These are phyloP conservation scores for Diaporthe nobilis DNA, from an alignment of 2,329 filamentous ascomycete genomes.

Conservation along the genomic window DNA sequence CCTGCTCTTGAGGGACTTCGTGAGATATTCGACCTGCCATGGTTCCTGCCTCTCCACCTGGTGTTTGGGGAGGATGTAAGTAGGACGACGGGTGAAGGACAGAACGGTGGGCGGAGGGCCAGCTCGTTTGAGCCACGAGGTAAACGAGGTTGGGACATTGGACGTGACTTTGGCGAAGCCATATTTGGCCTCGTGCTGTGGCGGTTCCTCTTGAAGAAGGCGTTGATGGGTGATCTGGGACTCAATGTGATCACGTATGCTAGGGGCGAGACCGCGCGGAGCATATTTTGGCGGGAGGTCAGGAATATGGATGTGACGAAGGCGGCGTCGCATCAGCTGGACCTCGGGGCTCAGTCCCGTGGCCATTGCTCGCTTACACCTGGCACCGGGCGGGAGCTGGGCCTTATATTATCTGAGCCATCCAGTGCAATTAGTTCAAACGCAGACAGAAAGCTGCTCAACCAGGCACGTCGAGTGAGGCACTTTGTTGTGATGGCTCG, in stretches of 20 bases:
- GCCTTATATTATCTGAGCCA: background rate
- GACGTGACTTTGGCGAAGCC: background rate
- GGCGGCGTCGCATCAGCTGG: conserved; percentile 24
- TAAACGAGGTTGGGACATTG: background rate
- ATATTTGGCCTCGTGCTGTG: background rate
- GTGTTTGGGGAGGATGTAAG: conserved; percentile 37
- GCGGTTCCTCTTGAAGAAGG: background rate
- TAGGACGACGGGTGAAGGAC: conserved; percentile 40
- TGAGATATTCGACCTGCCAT: conserved; percentile 36
- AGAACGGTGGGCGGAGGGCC: conserved; percentile 39
- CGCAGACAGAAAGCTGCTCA: fast-evolving
- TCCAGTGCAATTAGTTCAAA: background rate
- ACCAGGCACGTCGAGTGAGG: too few species aligned
- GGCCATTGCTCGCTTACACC: conserved; percentile 25
- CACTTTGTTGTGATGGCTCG: background rate
- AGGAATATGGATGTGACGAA: conserved; percentile 41
- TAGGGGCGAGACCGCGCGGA: conserved; percentile 8
- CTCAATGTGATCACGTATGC: conserved; percentile 30
- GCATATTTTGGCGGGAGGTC: conserved; percentile 38
- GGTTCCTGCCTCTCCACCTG: background rate
- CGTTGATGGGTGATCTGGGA: conserved; percentile 33
- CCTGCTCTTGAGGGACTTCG: conserved; percentile 7
- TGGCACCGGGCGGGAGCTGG: background rate
- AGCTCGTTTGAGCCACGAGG: conserved; percentile 31
- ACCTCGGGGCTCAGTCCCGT: conserved; percentile 34